Evolutionary conservation across 495 filamentous ascomycete genomes (phyloP).

Genomic region (Cercophora samala): DNA sequence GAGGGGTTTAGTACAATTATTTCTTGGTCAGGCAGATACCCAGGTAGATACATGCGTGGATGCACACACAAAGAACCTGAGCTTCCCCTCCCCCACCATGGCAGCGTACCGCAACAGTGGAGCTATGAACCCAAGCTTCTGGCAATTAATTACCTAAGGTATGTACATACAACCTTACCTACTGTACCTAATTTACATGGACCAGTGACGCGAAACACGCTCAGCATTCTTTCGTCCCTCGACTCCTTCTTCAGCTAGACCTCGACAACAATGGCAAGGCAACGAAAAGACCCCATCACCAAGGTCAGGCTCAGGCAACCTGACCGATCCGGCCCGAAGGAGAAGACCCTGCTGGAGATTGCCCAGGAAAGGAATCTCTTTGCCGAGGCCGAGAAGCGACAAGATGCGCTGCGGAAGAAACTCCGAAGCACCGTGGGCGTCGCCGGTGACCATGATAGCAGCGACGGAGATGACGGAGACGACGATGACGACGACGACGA

Average conservation of each 20-base stretch:
- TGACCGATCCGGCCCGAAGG: slow-evolving; percentile 51
- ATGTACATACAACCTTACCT: too few species aligned
- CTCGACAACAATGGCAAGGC: slow-evolving; percentile 40
- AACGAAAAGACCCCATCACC: slow-evolving; percentile 43
- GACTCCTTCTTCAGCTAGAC: neutral
- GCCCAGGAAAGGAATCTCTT: slow-evolving; percentile 58
- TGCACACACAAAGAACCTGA: neutral
- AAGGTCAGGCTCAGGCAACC: slow-evolving; percentile 58
- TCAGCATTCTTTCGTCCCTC: neutral
- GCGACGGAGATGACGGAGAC: slow-evolving; percentile 22
- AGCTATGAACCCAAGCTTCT: neutral
- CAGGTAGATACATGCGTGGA: too few species aligned
- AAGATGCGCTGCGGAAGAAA: slow-evolving; percentile 27
- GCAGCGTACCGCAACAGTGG: neutral
- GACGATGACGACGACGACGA: slow-evolving; percentile 33
- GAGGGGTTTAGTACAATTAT: too few species aligned
- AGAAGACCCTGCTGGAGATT: slow-evolving; percentile 61
- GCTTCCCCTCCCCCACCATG: neutral
- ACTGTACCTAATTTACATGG: neutral
- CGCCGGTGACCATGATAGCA: neutral
- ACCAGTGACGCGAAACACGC: neutral
- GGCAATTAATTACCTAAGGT: neutral
- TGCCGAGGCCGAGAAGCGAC: slow-evolving; percentile 36
- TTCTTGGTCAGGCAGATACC: too few species aligned
- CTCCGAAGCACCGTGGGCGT: neutral